Percentiles rank a stretch among this genome's conserved stretches.
Conservation (phyloP, 2,329 filamentous ascomycete species). For the Colletotrichum sp. region DNA sequence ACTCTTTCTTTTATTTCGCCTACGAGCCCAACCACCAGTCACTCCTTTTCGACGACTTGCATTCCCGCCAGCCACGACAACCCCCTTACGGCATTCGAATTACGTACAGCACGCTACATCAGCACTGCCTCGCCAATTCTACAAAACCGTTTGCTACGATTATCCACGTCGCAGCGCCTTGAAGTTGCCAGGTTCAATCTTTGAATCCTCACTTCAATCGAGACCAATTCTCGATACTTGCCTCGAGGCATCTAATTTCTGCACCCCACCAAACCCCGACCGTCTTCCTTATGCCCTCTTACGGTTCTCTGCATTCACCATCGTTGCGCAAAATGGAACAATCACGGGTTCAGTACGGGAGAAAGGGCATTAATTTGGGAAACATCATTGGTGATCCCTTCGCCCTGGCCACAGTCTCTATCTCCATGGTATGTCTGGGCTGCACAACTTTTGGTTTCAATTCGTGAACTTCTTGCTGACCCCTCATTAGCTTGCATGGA, state of each 20-base stretch:
- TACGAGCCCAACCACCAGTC: constrained; percentile 19
- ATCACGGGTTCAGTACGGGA: constrained; percentile 60
- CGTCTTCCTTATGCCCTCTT: constrained; percentile 70
- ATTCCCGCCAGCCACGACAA: constrained; percentile 18
- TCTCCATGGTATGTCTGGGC: constrained; percentile 74
- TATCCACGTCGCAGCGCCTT: not conserved
- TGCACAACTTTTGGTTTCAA: not conserved
- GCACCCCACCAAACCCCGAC: not conserved
- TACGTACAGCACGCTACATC: not conserved
- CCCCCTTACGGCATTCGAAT: constrained; percentile 15
- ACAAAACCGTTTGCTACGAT: not conserved
- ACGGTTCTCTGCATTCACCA: constrained; percentile 75
- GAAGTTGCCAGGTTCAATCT: not conserved
- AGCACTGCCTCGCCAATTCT: not conserved
- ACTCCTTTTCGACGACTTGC: constrained; percentile 16
- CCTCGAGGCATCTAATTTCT: constrained; percentile 7
- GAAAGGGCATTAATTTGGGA: constrained; percentile 73
- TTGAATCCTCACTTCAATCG: not conserved
- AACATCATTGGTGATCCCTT: constrained; percentile 97
- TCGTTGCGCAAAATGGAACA: constrained; percentile 84
- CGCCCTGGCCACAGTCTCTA: constrained; percentile 91
- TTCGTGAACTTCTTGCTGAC: not conserved
- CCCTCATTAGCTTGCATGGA: constrained; percentile 79
- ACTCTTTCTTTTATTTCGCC: not conserved
- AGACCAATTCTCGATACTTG: not conserved